These are phyloP conservation scores for Echium plantagineum DNA, from an alignment of 257 asterid species.

Conservation along the genomic window DNA sequence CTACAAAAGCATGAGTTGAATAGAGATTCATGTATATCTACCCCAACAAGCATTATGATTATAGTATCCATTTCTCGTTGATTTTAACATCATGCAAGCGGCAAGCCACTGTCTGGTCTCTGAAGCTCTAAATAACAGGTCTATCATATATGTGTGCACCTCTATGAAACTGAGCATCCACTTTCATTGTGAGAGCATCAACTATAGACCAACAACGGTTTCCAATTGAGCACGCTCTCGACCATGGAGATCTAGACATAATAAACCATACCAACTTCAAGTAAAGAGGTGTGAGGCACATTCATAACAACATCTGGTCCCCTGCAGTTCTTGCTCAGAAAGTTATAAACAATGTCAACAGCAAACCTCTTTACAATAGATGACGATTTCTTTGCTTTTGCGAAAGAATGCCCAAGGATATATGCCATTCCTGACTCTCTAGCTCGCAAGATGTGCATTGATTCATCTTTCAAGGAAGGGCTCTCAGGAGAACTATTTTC, in stretches of 20 bases:
- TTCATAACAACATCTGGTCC: conserved; percentile 93
- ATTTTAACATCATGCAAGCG: too few relatives aligned
- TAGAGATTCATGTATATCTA: neutral
- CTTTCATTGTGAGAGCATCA: neutral
- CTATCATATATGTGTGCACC: neutral
- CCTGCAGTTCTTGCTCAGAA: conserved; percentile 86
- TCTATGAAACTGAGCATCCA: neutral
- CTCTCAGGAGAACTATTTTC: conserved; percentile 52
- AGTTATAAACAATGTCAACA: conserved; percentile 74
- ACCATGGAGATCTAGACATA: conserved; percentile 31
- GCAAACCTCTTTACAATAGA: conserved; percentile 60
- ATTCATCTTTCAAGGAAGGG: conserved; percentile 60
- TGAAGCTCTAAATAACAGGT: too few relatives aligned
- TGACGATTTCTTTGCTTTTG: conserved; percentile 72
- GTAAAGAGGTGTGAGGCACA: conserved; percentile 86
- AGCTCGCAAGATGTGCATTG: conserved; percentile 59
- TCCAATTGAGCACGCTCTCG: too few relatives aligned
- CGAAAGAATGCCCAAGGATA: conserved; percentile 85
- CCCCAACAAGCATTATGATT: neutral
- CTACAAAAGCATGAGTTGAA: neutral
- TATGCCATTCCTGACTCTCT: conserved; percentile 91
- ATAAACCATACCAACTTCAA: conserved; percentile 93
- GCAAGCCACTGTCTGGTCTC: neutral
- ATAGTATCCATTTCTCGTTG: neutral
- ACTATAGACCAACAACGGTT: neutral